A percentile compares a stretch with the other conserved stretches of the same genome.
Evolutionary conservation across 768 basidiomycete genomes (phyloP).

Genomic region (Leucocoprinus leucothites): DNA sequence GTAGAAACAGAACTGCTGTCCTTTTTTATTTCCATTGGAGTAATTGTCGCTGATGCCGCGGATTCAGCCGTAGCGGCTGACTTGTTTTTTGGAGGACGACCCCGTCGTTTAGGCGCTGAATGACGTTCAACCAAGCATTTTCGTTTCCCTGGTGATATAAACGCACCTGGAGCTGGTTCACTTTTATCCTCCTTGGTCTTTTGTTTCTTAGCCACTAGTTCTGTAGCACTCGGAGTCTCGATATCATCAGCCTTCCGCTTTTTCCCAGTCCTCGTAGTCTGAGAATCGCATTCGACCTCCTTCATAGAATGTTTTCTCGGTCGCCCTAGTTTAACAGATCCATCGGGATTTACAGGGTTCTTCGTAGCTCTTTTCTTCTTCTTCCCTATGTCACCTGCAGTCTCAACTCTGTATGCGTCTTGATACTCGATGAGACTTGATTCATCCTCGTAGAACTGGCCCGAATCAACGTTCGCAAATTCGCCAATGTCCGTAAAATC

Average conservation of each 20-base stretch:
- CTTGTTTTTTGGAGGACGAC: constrained; percentile 29
- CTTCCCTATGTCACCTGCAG: constrained; percentile 8
- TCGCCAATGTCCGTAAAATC: constrained; percentile 52
- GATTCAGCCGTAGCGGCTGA: background rate
- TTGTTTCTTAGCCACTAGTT: background rate
- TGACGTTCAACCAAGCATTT: background rate
- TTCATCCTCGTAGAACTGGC: constrained; percentile 53
- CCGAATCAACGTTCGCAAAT: constrained; percentile 42
- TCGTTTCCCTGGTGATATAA: too few relatives aligned
- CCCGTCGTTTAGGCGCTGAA: constrained; percentile 34
- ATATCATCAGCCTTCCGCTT: constrained; percentile 1
- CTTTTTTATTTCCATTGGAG: constrained; percentile 5
- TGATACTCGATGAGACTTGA: constrained; percentile 41
- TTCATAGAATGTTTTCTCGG: constrained; percentile 41
- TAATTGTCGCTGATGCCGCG: background rate
- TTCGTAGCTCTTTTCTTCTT: constrained; percentile 33
- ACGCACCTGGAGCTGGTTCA: background rate
- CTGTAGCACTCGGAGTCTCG: background rate
- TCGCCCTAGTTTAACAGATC: constrained; percentile 54
- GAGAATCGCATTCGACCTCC: background rate
- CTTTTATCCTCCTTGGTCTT: background rate
- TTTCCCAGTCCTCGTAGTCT: background rate
- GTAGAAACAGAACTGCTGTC: background rate
- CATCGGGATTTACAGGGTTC: constrained; percentile 50
- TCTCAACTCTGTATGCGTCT: constrained; percentile 40